Percentiles rank a stretch among this genome's conserved stretches.
These are phyloP conservation scores for Ochetophila trinervis DNA, from an alignment of 306 rosid species.

Conservation along the genomic window DNA sequence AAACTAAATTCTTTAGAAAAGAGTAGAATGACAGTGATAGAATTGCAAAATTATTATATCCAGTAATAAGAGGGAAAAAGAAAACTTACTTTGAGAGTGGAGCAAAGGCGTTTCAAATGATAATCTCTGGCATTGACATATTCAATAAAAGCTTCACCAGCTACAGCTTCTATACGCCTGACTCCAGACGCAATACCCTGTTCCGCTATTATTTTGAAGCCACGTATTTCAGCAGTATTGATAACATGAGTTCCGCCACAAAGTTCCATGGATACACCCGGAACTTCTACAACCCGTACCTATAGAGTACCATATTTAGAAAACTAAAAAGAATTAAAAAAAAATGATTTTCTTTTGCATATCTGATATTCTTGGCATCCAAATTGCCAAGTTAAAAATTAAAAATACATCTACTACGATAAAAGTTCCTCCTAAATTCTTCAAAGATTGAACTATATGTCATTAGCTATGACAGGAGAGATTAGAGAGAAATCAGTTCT, in stretches of 20 bases:
- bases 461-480: too few relatives aligned
- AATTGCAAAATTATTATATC: not conserved
- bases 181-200: conserved; percentile 95
- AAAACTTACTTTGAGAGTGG: conserved; percentile 75
- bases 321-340: conserved; percentile 5
- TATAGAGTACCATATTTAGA: conserved; percentile 35
- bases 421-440: too few relatives aligned
- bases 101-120: conserved; percentile 73
- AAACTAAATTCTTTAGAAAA: not conserved
- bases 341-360: conserved; percentile 1
- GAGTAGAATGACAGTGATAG: not conserved
- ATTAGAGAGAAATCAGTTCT: too few relatives aligned
- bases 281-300: conserved; percentile 98
- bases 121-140: conserved; percentile 76
- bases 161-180: conserved; percentile 94
- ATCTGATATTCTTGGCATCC: not conserved
- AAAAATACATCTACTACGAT: too few relatives aligned
- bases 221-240: conserved; percentile 91
- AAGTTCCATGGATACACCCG: conserved; percentile 95
- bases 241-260: conserved; percentile 94
- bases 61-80: conserved; percentile 1
- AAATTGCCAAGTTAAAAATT: not conserved
- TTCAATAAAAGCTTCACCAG: conserved; percentile 91
- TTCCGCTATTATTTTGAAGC: conserved; percentile 86
- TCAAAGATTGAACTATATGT: too few relatives aligned